phyloP scores from a whole-genome alignment of 495 filamentous ascomycete species.

The Trichocladium uniseriatum region DNA sequence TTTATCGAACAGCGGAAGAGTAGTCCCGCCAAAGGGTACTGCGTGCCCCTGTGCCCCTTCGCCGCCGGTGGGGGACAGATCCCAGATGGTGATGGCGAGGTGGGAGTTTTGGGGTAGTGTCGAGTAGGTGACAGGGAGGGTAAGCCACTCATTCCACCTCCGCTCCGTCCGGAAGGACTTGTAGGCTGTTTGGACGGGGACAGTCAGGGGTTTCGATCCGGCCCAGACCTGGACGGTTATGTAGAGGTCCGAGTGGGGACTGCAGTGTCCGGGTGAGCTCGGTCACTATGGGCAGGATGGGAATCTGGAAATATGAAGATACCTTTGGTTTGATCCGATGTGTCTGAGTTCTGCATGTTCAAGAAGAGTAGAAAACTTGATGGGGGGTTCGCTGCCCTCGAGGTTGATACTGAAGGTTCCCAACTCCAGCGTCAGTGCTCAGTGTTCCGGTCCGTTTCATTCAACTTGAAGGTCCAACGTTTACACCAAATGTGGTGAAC shows the following conservation, averaged over 20 bases:
- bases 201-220: constrained; percentile 86
- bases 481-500: not conserved
- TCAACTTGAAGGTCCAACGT: too few species aligned
- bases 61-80: constrained; percentile 69
- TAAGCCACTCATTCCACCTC: constrained; percentile 94
- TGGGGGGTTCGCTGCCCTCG: constrained; percentile 74
- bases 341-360: constrained; percentile 71
- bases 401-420: constrained; percentile 49
- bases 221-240: constrained; percentile 91
- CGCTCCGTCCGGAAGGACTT: constrained; percentile 73
- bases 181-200: constrained; percentile 86
- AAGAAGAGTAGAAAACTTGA: constrained; percentile 69
- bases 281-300: constrained; percentile 13
- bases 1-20: constrained; percentile 77
- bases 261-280: constrained; percentile 13
- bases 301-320: not conserved
- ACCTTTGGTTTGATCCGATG: constrained; percentile 60
- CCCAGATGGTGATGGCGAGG: constrained; percentile 92
- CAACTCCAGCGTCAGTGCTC: too few species aligned
- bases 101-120: constrained; percentile 68
- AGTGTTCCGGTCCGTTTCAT: too few species aligned
- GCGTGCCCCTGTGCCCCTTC: constrained; percentile 58
- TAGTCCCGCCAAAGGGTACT: constrained; percentile 90
- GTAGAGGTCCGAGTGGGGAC: constrained; percentile 74
- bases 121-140: constrained; percentile 72